Percentiles rank a stretch among this genome's conserved stretches.
These are phyloP conservation scores for Hypoxylon sp. DNA, from an alignment of 2,329 filamentous ascomycete genomes.

Conservation along the genomic window DNA sequence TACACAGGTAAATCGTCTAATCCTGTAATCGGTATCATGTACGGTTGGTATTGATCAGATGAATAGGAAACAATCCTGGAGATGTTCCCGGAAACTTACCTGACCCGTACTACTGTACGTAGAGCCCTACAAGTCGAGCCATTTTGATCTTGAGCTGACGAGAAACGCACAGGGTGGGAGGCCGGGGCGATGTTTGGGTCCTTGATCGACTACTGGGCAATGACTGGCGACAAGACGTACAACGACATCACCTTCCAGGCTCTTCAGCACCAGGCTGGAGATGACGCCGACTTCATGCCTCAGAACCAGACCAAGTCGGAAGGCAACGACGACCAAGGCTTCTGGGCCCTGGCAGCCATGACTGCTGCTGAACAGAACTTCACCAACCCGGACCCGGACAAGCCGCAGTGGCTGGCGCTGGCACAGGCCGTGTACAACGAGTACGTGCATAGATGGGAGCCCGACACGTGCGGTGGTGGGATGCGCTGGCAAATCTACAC, in stretches of 20 bases:
- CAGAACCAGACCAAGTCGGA: conserved; percentile 52
- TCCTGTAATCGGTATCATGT: not conserved
- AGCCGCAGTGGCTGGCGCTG: conserved; percentile 60
- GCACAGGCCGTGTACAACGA: conserved; percentile 67
- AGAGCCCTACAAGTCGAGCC: conserved; percentile 2
- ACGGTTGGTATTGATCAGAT: not conserved
- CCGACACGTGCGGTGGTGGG: conserved; percentile 64
- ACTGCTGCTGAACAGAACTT: conserved; percentile 63
- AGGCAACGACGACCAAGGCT: conserved; percentile 68
- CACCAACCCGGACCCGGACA: conserved; percentile 51
- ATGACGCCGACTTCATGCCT: conserved; percentile 59
- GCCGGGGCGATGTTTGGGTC: conserved; percentile 70
- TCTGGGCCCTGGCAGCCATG: conserved; percentile 66
- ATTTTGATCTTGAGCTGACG: conserved; percentile 17
- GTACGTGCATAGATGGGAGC: conserved; percentile 59
- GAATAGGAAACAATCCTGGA: conserved; percentile 61
- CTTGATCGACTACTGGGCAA: conserved; percentile 52
- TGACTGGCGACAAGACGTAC: conserved; percentile 58
- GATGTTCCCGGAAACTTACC: conserved; percentile 64
- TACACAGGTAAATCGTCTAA: conserved; percentile 27
- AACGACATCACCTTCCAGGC: conserved; percentile 53
- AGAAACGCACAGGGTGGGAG: conserved; percentile 68
- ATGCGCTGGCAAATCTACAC: conserved; percentile 72
- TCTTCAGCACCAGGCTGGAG: conserved; percentile 56
- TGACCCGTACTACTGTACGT: conserved; percentile 68